A percentile compares a stretch with the other conserved stretches of the same genome.
Conservation (phyloP, 1,284 basidiomycete genomes). For the Microbotryomycetes sp. region DNA sequence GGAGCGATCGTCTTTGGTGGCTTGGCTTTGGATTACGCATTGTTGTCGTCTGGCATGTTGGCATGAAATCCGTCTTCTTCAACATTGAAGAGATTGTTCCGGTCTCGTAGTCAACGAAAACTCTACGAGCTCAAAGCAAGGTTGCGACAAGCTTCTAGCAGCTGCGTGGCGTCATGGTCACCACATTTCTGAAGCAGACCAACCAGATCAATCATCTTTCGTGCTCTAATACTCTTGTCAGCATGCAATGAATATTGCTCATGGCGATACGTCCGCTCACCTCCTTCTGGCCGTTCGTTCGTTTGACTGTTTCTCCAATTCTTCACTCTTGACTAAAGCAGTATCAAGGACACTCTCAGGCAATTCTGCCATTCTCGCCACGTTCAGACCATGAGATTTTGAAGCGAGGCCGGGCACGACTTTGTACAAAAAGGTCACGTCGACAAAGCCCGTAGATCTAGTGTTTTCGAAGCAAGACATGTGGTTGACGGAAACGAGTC, state of each 20-base stretch:
- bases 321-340: conserved; percentile 15
- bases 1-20: conserved; percentile 87
- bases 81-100: too few relatives aligned
- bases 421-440: conserved; percentile 77
- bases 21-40: conserved; percentile 64
- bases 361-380: conserved; percentile 27
- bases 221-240: too few relatives aligned
- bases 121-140: too few relatives aligned
- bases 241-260: too few relatives aligned
- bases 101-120: too few relatives aligned
- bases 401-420: conserved; percentile 63
- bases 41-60: conserved; percentile 2
- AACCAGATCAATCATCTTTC: too few relatives aligned
- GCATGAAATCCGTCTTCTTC: too few relatives aligned
- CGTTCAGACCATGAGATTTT: conserved; percentile 54
- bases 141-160: too few relatives aligned
- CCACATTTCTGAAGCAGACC: too few relatives aligned
- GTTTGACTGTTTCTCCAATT: conserved; percentile 7
- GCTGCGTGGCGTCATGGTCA: too few relatives aligned
- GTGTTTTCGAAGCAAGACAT: conserved; percentile 70
- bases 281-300: conserved; percentile 3
- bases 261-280: too few relatives aligned
- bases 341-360: conserved; percentile 10
- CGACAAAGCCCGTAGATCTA: conserved; percentile 52
- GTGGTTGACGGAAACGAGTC: conserved; percentile 61